These are phyloP conservation scores for Phylloporus scabripes DNA, from an alignment of 768 basidiomycete genomes.

Conservation along the genomic window DNA sequence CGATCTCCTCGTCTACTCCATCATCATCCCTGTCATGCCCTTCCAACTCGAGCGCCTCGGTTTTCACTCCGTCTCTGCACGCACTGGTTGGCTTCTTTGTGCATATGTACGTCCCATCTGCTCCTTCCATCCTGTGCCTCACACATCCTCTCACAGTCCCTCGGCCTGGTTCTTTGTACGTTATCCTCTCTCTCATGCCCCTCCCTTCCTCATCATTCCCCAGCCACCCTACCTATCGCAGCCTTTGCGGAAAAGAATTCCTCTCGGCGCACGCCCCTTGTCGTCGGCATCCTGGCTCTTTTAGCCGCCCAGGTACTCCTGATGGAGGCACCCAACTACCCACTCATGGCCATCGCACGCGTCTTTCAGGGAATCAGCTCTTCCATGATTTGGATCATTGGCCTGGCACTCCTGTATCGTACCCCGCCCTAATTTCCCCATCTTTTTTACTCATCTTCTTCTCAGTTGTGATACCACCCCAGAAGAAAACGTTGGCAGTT, in stretches of 20 bases:
- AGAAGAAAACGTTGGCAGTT: constrained; percentile 44
- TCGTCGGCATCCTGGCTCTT: constrained; percentile 46
- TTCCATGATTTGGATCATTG: constrained; percentile 58
- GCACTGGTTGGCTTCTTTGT: constrained; percentile 57
- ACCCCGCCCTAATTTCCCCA: neutral
- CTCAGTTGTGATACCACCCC: constrained; percentile 53
- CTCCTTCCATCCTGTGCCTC: neutral
- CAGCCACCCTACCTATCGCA: constrained; percentile 56
- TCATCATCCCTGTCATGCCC: constrained; percentile 59
- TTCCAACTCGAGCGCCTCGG: constrained; percentile 52
- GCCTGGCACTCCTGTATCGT: constrained; percentile 51
- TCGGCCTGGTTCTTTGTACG: constrained; percentile 51
- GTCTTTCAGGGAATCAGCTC: constrained; percentile 56
- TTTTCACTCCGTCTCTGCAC: constrained; percentile 42
- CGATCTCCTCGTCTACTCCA: constrained; percentile 56
- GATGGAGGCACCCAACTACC: constrained; percentile 55
- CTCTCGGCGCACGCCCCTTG: constrained; percentile 42
- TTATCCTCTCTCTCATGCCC: neutral
- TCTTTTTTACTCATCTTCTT: constrained; percentile 9
- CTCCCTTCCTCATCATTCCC: neutral
- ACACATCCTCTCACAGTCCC: constrained; percentile 36
- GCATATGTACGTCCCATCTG: constrained; percentile 43
- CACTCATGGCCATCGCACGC: constrained; percentile 54
- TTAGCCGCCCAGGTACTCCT: constrained; percentile 53
- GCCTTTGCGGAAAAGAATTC: constrained; percentile 48